phyloP scores from a whole-genome alignment of 2,329 filamentous ascomycete genomes.

The Pleomassaria siparia region DNA sequence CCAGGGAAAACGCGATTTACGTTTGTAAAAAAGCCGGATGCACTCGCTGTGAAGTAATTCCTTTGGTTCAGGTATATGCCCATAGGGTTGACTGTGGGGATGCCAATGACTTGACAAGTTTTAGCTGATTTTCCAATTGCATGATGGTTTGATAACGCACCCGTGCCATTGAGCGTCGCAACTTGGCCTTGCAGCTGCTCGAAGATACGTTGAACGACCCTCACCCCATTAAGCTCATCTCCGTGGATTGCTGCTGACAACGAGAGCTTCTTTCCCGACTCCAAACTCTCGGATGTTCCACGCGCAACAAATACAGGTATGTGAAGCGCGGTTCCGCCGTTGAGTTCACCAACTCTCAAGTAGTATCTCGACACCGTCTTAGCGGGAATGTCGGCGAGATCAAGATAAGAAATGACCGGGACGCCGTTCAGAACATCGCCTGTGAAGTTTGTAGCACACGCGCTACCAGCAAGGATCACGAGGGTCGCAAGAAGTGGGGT shows the following conservation, averaged over 20 bases:
- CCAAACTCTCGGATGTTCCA: conserved; percentile 38
- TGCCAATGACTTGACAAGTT: conserved; percentile 32
- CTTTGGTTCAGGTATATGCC: conserved; percentile 45
- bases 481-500: conserved; percentile 18
- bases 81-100: conserved; percentile 44
- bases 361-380: conserved; percentile 41
- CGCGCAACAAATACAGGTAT: conserved; percentile 43
- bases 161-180: conserved; percentile 39
- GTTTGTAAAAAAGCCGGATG: conserved; percentile 34
- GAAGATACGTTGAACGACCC: conserved; percentile 41
- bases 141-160: conserved; percentile 19
- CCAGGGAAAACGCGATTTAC: conserved; percentile 42
- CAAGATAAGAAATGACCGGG: conserved; percentile 35
- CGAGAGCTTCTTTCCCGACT: conserved; percentile 40
- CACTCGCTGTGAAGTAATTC: conserved; percentile 39
- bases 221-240: conserved; percentile 43
- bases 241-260: conserved; percentile 44
- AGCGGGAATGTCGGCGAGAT: conserved; percentile 40
- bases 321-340: conserved; percentile 42
- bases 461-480: conserved; percentile 19
- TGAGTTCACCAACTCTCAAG: conserved; percentile 41
- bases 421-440: conserved; percentile 37
- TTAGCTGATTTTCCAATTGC: conserved; percentile 1
- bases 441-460: conserved; percentile 28
- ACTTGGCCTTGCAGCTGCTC: conserved; percentile 31